Percentiles rank a stretch among this genome's conserved stretches.
Evolutionary conservation across 1,139 yeast species (phyloP).

Genomic region (Magnusiomyces paraingens): DNA sequence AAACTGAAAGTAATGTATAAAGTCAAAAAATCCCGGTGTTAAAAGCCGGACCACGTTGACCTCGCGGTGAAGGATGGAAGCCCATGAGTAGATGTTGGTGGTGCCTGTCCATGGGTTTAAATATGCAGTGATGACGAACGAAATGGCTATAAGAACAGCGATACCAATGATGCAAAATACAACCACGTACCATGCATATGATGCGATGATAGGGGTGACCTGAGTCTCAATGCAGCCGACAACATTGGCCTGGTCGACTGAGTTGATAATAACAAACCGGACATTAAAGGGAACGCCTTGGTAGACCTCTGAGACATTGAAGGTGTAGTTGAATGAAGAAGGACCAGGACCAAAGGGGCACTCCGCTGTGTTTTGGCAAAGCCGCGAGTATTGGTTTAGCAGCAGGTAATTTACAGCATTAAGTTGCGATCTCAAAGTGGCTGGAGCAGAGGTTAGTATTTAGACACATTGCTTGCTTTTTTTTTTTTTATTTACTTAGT

Average conservation of each 20-base stretch:
- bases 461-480: too few species aligned
- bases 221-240: conserved; percentile 46
- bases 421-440: conserved; percentile 26
- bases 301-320: conserved; percentile 23
- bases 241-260: conserved; percentile 34
- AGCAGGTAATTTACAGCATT: conserved; percentile 21
- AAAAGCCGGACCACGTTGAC: conserved; percentile 49
- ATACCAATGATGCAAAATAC: conserved; percentile 41
- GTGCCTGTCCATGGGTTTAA: conserved; percentile 59
- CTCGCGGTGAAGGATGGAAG: conserved; percentile 58
- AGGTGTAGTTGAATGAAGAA: conserved; percentile 23
- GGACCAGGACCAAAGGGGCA: conserved; percentile 30
- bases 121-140: conserved; percentile 37
- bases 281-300: conserved; percentile 30
- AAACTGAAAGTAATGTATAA: conserved; percentile 50
- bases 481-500: not conserved
- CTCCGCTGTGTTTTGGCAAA: conserved; percentile 24
- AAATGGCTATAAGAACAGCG: conserved; percentile 39
- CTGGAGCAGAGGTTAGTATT: not conserved
- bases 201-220: conserved; percentile 47
- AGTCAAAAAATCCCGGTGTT: conserved; percentile 49
- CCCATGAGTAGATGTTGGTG: conserved; percentile 48
- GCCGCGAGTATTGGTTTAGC: conserved; percentile 23
- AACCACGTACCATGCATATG: conserved; percentile 39
- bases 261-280: conserved; percentile 30